Evolutionary conservation across 1,139 yeast genomes (phyloP).

Genomic region (Insectozyma bohioensis): DNA sequence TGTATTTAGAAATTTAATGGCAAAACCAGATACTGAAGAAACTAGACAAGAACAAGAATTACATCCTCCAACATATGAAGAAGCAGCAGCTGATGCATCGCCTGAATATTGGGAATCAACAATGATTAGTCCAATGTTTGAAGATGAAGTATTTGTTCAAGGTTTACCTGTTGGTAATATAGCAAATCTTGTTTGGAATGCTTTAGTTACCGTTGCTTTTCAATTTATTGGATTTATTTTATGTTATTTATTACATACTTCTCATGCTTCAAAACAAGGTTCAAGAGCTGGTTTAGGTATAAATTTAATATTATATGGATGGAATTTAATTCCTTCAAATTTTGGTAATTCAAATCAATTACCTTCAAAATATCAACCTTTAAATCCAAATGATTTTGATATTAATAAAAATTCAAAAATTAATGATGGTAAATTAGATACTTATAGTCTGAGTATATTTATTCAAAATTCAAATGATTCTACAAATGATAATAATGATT

Average conservation of each 20-base stretch:
- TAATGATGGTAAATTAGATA: slow-evolving; percentile 45
- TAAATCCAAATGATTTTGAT: slow-evolving; percentile 56
- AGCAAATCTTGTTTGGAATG: slow-evolving; percentile 87
- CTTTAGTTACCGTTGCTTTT: slow-evolving; percentile 82
- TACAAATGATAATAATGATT: slow-evolving; percentile 14
- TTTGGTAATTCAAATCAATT: slow-evolving; percentile 41
- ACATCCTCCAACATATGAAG: slow-evolving; percentile 91
- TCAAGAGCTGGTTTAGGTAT: slow-evolving; percentile 90
- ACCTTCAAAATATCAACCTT: slow-evolving; percentile 49
- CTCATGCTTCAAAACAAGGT: slow-evolving; percentile 97
- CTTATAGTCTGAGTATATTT: slow-evolving; percentile 39
- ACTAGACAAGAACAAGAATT: slow-evolving; percentile 37
- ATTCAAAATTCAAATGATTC: slow-evolving; percentile 17
- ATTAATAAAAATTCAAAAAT: slow-evolving; percentile 39
- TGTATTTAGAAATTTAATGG: slow-evolving; percentile 86
- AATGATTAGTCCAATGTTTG: slow-evolving; percentile 77
- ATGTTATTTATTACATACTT: slow-evolving; percentile 88
- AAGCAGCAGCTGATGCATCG: slow-evolving; percentile 90
- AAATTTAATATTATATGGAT: slow-evolving; percentile 78
- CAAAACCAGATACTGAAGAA: slow-evolving; percentile 70
- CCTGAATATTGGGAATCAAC: slow-evolving; percentile 98
- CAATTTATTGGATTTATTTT: slow-evolving; percentile 91
- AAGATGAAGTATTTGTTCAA: slow-evolving; percentile 89
- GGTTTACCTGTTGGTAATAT: slow-evolving; percentile 96
- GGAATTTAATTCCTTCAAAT: slow-evolving; percentile 64